Conservation (phyloP, 345 rosid genomes). For the Pugionium cornutum region DNA sequence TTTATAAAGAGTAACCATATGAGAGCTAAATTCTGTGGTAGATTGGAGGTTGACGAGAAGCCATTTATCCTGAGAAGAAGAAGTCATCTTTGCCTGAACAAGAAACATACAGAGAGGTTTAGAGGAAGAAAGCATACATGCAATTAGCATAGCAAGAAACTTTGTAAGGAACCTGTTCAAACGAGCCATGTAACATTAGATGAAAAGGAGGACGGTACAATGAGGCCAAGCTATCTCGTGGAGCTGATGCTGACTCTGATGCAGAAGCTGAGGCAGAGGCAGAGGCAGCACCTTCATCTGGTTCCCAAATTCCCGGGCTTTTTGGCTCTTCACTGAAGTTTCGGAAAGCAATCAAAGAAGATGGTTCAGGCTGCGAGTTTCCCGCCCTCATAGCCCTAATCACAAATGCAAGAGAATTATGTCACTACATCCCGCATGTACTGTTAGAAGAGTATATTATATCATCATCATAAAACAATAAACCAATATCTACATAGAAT, state of each 20-base stretch:
- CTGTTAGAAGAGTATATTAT: constrained; percentile 5
- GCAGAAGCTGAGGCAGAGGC: constrained; percentile 33
- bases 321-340: constrained; percentile 89
- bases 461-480: constrained; percentile 8
- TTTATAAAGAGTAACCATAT: constrained; percentile 47
- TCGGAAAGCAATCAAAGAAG: constrained; percentile 80
- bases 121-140: constrained; percentile 11
- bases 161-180: constrained; percentile 66
- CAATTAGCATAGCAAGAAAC: neutral
- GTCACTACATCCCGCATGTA: constrained; percentile 5
- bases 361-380: constrained; percentile 48
- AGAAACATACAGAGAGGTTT: constrained; percentile 16
- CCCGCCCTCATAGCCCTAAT: constrained; percentile 61
- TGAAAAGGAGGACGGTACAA: constrained; percentile 92
- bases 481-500: neutral
- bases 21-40: constrained; percentile 88
- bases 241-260: constrained; percentile 34
- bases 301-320: constrained; percentile 73
- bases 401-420: constrained; percentile 24
- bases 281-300: constrained; percentile 50
- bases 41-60: constrained; percentile 96
- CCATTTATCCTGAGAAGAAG: constrained; percentile 88
- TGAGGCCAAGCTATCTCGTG: constrained; percentile 92
- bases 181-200: constrained; percentile 83
- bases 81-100: constrained; percentile 74